Evolutionary conservation across 225 moss, liverwort and hornwort species (phyloP), one percentile per base, ranked within the genome.

Genomic region (Asterella californica): DNA sequence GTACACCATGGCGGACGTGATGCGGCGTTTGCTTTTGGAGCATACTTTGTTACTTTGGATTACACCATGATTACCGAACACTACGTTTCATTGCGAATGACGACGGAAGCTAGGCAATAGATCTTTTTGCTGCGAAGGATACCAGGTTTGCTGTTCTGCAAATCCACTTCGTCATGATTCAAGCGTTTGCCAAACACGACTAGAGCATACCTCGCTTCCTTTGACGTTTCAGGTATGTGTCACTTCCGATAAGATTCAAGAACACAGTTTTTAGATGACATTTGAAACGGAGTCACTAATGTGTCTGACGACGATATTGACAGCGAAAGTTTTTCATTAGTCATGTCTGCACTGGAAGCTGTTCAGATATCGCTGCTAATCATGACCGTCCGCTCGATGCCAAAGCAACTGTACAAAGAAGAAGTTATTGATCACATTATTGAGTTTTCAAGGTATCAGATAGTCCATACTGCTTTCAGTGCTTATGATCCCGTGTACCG

Each of bases 371-470:
- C 92, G 77, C 83, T 99, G 79, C 86, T 86, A 50, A 84, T 99
- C 46, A 94, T 99, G 97, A 90, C 93, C 22, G 87, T 84, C 73
- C 76, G 89, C 82, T 85, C 86, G 72, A 99, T 99, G 97, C 90
- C 94, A 60, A 94, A 94, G 85, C 94, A 99, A 88, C 88, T 99
- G 15, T 94, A 92, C 68, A 94, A 92, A 84, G 97, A 99, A 87
- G 97, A 99, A 87, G 93, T 93, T 62, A 97, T 97, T 75, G 90
- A 93, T 81, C 89, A 88, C 79, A 89, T 91, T 69, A 90, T 97
- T 78, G 91, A 93, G 33, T 92, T 94, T 66, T 85, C 91, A 54
- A 89, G 94, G 78, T 92, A 90, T 80, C 94, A 97, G 84, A 91
- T 97, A 78, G 90, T 92, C 45, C 94, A 93, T 70, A 90, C 88